phyloP scores from a whole-genome alignment of 768 basidiomycete genomes.

The Calocybe cyanea region DNA sequence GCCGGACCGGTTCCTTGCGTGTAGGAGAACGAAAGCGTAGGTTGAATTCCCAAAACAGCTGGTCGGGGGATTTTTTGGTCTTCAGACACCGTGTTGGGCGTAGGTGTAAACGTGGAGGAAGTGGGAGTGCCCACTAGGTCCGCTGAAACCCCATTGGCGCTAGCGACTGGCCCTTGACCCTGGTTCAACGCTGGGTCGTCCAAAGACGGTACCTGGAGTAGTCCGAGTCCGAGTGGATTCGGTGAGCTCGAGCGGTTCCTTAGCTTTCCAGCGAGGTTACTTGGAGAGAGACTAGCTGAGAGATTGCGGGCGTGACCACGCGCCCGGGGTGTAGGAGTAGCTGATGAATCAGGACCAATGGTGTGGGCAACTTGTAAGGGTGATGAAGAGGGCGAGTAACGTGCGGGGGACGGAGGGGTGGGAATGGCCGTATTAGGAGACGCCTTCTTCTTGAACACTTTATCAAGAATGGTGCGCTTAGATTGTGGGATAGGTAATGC shows the following conservation, averaged over 20 bases:
- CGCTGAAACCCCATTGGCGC: slow-evolving; percentile 1
- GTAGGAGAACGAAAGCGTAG: slow-evolving; percentile 51
- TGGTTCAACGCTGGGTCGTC: slow-evolving; percentile 8
- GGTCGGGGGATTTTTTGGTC: slow-evolving; percentile 25
- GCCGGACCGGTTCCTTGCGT: slow-evolving; percentile 19
- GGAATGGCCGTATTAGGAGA: slow-evolving; percentile 9
- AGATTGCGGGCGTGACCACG: slow-evolving; percentile 14
- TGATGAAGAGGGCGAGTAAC: slow-evolving; percentile 12
- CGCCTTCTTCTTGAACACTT: slow-evolving; percentile 59
- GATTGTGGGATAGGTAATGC: slow-evolving; percentile 8
- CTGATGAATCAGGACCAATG: slow-evolving; percentile 6
- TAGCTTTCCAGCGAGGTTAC: slow-evolving; percentile 6
- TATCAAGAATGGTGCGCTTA: slow-evolving; percentile 65
- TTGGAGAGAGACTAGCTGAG: slow-evolving; percentile 11
- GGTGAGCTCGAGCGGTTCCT: slow-evolving; percentile 18
- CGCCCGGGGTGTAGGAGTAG: slow-evolving; percentile 12
- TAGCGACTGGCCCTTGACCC: too few species aligned
- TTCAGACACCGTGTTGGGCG: slow-evolving; percentile 4
- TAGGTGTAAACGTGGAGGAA: background rate
- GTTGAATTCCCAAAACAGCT: slow-evolving; percentile 62
- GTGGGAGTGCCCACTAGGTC: background rate
- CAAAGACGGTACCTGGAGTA: slow-evolving; percentile 11
- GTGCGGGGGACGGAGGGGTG: slow-evolving; percentile 26
- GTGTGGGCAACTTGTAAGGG: slow-evolving; percentile 9
- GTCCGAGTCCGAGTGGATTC: slow-evolving; percentile 14